Base-by-base conservation (phyloP, 768 basidiomycete species). In the Auriscalpium orientale region DNA sequence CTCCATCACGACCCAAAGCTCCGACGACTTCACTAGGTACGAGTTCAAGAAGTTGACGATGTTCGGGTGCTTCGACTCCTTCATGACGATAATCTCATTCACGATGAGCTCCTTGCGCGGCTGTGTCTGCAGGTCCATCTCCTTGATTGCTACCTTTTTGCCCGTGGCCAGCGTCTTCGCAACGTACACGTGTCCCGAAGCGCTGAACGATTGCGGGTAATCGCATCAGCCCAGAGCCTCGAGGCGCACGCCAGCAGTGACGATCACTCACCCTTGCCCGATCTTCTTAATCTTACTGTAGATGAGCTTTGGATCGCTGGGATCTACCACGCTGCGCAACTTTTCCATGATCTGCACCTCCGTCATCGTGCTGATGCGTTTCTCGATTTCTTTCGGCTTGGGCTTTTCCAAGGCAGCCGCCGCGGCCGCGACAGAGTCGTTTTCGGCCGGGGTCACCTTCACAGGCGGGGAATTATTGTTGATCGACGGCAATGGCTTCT, bases 281-380 rank as follows among this genome's bases (percentile, higher is more conserved):
- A 99, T 92, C 75, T 98, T 99, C 77, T 91, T 94, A 70, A 98
- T 97, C 79, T 97, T 98, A 64, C 87, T 89, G 71, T 98, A 99
- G 18, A 95, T 68, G 62, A 78, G 65, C 72, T 90, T 93, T 21
- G 95, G 95, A 68, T 98, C 95, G 20, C 91, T 86, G 45, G 81
- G 74, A 45, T 79, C 84, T 48, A 98, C 95, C 1, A 98, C 94
- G 60, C 84, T 83, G 61, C 92, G 78, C 62, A 99, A 75, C 73
- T 95, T 97, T 68, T 95, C 91, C 95, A 98, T 97, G 64, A 98
- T 95, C 75, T 99, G 95, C 49, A 87, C 88, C 72, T 99, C 95
- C 50, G 88, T 89, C 91, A 99, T 91, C 40, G 93, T 90, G 61
- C 91, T 94, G 64, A 98, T 95, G 58, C 95, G 80, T 72, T 92